Base-by-base conservation (phyloP, 345 rosid species). In the Microthlaspi erraticum region DNA sequence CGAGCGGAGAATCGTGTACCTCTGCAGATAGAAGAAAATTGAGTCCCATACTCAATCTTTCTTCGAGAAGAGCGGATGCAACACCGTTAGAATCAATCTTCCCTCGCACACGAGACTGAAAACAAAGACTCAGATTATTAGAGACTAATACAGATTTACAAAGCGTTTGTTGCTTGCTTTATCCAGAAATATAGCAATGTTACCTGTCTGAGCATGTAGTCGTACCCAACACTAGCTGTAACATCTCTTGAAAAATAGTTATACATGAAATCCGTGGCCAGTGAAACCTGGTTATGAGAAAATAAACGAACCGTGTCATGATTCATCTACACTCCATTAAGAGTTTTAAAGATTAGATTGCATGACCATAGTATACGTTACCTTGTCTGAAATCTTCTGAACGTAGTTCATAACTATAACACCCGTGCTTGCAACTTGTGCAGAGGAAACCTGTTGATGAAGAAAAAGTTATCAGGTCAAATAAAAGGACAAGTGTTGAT, bases 381-480 rank as follows among this genome's bases (percentile, higher is more conserved):
- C 99, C 99, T 94, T 94, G 49, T 94, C 95, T 23, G 97, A 91
- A 50, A 91, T 78, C 84, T 94, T 94, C 87, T 94, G 99, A 73
- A 94, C 96, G 70, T 94, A 94, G 82, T 97, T 89, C 82, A 94
- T 67, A 64, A 85, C 81, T 34, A 87, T 78, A 82, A 82, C 79
- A 46, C 99, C 99, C 19, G 99, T 94, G 84, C 94, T 89, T 62
- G 99, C 97, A 84, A 87, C 87, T 84, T 94, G 99, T 46, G 83
- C 96, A 5, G 95, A 83, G n/a, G 90, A 90, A 62, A 94, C 88
- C 99, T 94, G 57, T 57, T 29, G 44, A 36, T 11, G 14, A 64
- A 43, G 20, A 52, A 31, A 12, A 12, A 29, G 26, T 33, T 60
- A 11, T 74, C 11, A 32, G 38, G 14, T n/a, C 11, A 33, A 9